Base-by-base conservation (phyloP, 2,329 filamentous ascomycete species). In the Daldinia eschscholtzii region DNA sequence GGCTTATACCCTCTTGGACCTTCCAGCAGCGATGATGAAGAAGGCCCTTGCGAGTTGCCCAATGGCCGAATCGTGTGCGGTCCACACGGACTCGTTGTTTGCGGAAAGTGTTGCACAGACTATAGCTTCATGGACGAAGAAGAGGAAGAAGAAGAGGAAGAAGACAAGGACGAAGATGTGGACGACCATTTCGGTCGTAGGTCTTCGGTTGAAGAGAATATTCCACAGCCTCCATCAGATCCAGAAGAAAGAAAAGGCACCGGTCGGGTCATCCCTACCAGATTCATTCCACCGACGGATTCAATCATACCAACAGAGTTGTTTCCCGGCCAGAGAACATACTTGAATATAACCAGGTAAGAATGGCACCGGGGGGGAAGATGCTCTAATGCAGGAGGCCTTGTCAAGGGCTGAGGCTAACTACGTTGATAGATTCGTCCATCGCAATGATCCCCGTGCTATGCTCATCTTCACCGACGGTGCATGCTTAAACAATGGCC, bases 381-480 rank as follows among this genome's bases (percentile, higher is more conserved):
- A 37, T 26, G 6, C 1, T 28, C 6, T 35, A 35, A 23, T 33
- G 7, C 33, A 60, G 42, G 23, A 33, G 39, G 28, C 33, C 28
- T 28, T 53, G n/a, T 57, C 35, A 23, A n/a, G 15, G 39, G 37
- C 30, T 28, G 9, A 55, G 15, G 39, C 12, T 44, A 3, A 30
- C 57, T 73, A n/a, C n/a, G 10, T 57, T 37, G 2, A 57, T 37
- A 79, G 79, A 73, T 79, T 72, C 63, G 76, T 81, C 23, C 78
- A 80, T 71, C 74, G 53, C 6, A 50, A 66, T 4, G 70, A 85
- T 30, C 61, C 65, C 6, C 26, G 65, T 4, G 67, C 77, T 15
- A 67, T 78, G 15, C 79, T 87, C 9, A 77, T 86, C 55, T 82
- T 80, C 68, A 83, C 83, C 0, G 83, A 85, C 70, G 84, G 84